Conservation (phyloP, 257 asterid species). For the Solanum clarkiae region DNA sequence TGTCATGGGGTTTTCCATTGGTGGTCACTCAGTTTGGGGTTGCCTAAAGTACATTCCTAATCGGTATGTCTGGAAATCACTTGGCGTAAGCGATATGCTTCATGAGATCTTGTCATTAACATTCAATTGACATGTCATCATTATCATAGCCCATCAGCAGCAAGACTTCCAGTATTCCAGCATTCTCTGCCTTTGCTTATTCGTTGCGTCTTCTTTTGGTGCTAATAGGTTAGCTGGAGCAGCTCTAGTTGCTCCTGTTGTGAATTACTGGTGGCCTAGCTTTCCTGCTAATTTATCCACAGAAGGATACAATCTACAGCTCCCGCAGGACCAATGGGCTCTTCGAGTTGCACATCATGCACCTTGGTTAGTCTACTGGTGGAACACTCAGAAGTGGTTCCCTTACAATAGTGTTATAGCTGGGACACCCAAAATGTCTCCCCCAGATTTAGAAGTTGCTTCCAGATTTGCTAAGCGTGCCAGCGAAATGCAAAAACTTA, state of each 20-base stretch:
- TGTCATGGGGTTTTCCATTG: slow-evolving; percentile 60
- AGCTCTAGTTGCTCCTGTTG: slow-evolving; percentile 35
- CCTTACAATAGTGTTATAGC: slow-evolving; percentile 36
- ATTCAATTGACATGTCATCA: not conserved
- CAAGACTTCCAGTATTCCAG: not conserved
- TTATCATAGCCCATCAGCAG: not conserved
- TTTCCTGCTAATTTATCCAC: slow-evolving; percentile 33
- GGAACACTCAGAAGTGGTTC: slow-evolving; percentile 61
- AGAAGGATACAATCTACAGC: slow-evolving; percentile 35
- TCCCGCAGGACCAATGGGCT: slow-evolving; percentile 43
- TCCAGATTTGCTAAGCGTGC: not conserved
- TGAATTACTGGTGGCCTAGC: slow-evolving; percentile 63
- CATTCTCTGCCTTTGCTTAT: not conserved
- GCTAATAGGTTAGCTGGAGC: slow-evolving; percentile 45
- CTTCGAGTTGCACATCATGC: slow-evolving; percentile 46
- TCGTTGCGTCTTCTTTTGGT: not conserved
- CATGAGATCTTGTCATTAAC: not conserved
- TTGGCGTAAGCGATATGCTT: not conserved
- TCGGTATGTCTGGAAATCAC: slow-evolving; percentile 14
- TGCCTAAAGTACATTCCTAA: slow-evolving; percentile 66
- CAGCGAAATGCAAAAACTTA: not conserved
- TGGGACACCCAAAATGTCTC: slow-evolving; percentile 23
- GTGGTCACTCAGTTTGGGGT: slow-evolving; percentile 70
- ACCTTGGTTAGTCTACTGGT: slow-evolving; percentile 58
- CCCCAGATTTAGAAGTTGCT: slow-evolving; percentile 30